Evolutionary conservation across 2,329 filamentous ascomycete genomes (phyloP).

Genomic region (Penicillium paneum): DNA sequence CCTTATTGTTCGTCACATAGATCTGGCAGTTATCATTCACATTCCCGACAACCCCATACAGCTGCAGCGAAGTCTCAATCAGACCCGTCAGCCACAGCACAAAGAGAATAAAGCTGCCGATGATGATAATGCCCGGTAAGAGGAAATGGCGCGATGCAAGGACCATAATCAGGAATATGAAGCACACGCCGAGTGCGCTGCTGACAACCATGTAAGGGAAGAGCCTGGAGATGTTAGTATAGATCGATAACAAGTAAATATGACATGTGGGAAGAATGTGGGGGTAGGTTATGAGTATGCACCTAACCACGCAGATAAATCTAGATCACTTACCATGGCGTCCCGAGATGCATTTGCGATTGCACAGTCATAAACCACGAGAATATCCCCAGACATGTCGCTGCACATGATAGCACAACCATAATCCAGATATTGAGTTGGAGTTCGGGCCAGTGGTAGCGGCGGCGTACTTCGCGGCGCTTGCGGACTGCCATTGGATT

Average conservation of each 20-base stretch:
- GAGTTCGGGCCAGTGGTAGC: slow-evolving; percentile 64
- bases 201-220: slow-evolving; percentile 62
- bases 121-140: slow-evolving; percentile 57
- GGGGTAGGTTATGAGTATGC: background rate
- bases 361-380: slow-evolving; percentile 60
- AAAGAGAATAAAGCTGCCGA: slow-evolving; percentile 60
- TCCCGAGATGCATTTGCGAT: slow-evolving; percentile 52
- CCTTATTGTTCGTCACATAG: slow-evolving; percentile 50
- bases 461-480: slow-evolving; percentile 35
- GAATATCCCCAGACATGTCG: slow-evolving; percentile 59
- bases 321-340: slow-evolving; percentile 53
- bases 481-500: slow-evolving; percentile 32
- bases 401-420: slow-evolving; percentile 57
- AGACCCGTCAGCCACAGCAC: slow-evolving; percentile 60
- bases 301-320: background rate
- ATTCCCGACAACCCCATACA: slow-evolving; percentile 56
- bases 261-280: background rate
- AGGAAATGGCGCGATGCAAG: slow-evolving; percentile 56
- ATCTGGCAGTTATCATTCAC: slow-evolving; percentile 59
- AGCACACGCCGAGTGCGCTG: slow-evolving; percentile 55
- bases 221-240: slow-evolving; percentile 47
- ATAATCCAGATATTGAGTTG: slow-evolving; percentile 65
- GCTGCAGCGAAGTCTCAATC: slow-evolving; percentile 61
- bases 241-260: background rate
- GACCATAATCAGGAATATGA: slow-evolving; percentile 57